Evolutionary conservation across 2,329 filamentous ascomycete species (phyloP), one percentile per base, ranked within the genome.

Genomic region (Hypoxylon sp.): DNA sequence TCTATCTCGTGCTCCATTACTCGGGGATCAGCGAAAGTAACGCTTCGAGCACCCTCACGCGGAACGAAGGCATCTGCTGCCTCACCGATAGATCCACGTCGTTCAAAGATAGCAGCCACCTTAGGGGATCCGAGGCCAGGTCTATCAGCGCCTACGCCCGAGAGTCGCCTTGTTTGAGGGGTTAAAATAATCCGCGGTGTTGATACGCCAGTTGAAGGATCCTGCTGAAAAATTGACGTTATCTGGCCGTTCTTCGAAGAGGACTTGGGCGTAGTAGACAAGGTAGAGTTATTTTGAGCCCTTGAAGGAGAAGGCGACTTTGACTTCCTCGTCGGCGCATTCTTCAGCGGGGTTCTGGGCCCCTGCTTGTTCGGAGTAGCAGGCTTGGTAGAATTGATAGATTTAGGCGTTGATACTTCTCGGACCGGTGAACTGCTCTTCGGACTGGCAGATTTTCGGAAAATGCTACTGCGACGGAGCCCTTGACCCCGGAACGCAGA

Each of bases 81-180:
- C 45, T 94, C 90, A 21, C 90, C 87, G 65, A 95, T 90, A 1
- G 92, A 94, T 49, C 83, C 85, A 52, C 93, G 87, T 34, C 89
- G 87, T 69, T 92, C 91, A 34, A 94, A 85, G 32, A 94, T 83
- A 28, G 89, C 90, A 21, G 91, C 85, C 59, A 95, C 87, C 57
- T 88, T 89, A 4, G 92, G 93, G 0, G 93, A 95, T 5, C 93
- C 92, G 60, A 94, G 85, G 0, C 92, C 92, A 68, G 86, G 82
- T 69, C 87, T 87, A 73, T 93, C 92, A 68, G 88, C 87, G 21
- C 92, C 91, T 67, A 94, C 75, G 0, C 91, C 91, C 13, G 90
- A 91, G 14, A 90, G 86, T 48, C 84, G 83, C 28, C 90, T 85
- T 36, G 78, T 78, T 63, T 87, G 85, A 2, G 90, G 89, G 2